Base-by-base conservation (phyloP, 805 yeast genomes). In the Candida qinlingensis region DNA sequence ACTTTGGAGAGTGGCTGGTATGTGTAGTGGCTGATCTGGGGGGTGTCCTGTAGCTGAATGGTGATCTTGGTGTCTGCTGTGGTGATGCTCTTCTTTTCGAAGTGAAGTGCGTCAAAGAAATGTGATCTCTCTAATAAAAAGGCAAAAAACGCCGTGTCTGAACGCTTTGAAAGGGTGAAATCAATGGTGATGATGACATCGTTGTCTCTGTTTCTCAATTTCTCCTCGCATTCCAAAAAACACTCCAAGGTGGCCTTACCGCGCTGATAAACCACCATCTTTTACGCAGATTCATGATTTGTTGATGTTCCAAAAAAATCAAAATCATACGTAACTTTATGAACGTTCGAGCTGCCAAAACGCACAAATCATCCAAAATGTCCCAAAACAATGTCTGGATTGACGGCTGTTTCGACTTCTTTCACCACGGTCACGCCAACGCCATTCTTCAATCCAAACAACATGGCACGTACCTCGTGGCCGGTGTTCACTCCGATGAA, bases 391-490 rank as follows among this genome's bases (percentile, higher is more conserved):
- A 85, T 45, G 85, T 92, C 51, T 94, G 99, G 99, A 81, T 94
- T 30, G 99, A 94, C 65, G 99, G 99, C 0, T 94, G 99, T 64
- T 94, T 94, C 68, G 99, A 94, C 66, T 94, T 94, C 69, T 88
- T 96, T 39, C 99, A 94, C 65, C 98, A 94, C 62, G 98, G 96
- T 66, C 99, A 94, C 60, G 96, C 97, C 3, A 97, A 97, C 31
- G 99, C 98, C 25, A 82, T 94, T 79, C 69, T 87, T 48, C 99
- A 94, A 65, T 97, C 99, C 0, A 76, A 96, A 37, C 87, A 83
- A 58, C 75, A 86, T 13, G 96, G 96, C 8, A 70, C 73, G 29
- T 88, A 80, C 53, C 75, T 90, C 39, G 79, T 70, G 48, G 96
- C 88, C 10, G 99, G 99, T 1, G 87, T 94, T 25, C 99, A 94